These are phyloP conservation scores for Acanthamoeba quina DNA, from an alignment of 208 protist genomes.

Conservation along the genomic window DNA sequence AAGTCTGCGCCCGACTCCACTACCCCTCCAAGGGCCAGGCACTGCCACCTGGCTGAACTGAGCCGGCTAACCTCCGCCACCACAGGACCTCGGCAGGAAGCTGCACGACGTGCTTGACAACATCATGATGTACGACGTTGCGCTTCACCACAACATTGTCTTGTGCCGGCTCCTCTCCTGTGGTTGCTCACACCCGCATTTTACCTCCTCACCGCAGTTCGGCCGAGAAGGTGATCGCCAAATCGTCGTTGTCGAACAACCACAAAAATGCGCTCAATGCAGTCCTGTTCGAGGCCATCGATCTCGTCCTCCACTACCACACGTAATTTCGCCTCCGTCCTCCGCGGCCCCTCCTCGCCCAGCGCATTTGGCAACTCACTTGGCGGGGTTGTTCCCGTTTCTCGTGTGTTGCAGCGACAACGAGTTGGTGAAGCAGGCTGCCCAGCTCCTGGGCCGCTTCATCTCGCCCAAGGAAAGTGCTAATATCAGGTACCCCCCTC, in stretches of 20 bases:
- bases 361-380: neutral
- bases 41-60: no score
- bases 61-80: no score
- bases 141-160: neutral
- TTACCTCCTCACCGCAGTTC: neutral
- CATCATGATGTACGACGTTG: constrained; percentile 28
- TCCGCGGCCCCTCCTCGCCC: neutral
- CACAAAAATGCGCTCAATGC: constrained; percentile 97
- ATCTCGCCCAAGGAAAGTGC: constrained; percentile 91
- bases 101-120: constrained; percentile 59
- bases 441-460: constrained; percentile 93
- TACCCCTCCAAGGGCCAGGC: neutral
- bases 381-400: neutral
- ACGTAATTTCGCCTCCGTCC: constrained; percentile 37
- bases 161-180: neutral
- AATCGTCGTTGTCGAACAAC: constrained; percentile 86
- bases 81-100: neutral
- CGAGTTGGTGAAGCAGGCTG: constrained; percentile 91
- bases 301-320: constrained; percentile 85
- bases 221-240: constrained; percentile 52
- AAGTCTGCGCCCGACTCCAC: neutral
- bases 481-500: neutral
- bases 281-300: constrained; percentile 96
- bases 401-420: constrained; percentile 78
- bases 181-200: neutral